Evolutionary conservation across 2,329 filamentous ascomycete species (phyloP).

Genomic region (Ascochyta clinopodiicola): DNA sequence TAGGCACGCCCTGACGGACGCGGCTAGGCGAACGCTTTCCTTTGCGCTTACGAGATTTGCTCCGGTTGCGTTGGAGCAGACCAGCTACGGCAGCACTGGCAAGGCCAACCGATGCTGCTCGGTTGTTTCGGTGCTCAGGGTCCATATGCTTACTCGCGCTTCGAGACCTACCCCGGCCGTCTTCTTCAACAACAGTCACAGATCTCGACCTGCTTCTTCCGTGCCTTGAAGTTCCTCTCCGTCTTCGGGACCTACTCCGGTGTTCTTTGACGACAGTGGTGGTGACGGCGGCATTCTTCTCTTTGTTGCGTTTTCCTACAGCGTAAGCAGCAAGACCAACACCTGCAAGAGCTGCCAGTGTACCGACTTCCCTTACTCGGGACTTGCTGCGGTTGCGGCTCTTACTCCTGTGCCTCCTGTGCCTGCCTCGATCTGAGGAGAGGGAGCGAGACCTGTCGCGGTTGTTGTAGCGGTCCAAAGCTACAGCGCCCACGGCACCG

Average conservation of each 20-base stretch:
- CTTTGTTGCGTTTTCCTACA: conserved; percentile 55
- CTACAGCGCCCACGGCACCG: conserved; percentile 67
- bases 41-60: conserved; percentile 61
- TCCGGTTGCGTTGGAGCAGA: conserved; percentile 64
- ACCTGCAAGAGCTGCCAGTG: conserved; percentile 66
- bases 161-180: conserved; percentile 42
- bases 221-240: conserved; percentile 36
- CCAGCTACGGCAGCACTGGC: conserved; percentile 68
- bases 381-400: conserved; percentile 45
- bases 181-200: conserved; percentile 39
- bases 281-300: conserved; percentile 51
- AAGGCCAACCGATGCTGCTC: conserved; percentile 67
- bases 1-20: conserved; percentile 63
- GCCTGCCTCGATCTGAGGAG: conserved; percentile 39
- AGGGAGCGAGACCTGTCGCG: conserved; percentile 56
- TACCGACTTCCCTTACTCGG: conserved; percentile 61
- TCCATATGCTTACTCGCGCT: conserved; percentile 54
- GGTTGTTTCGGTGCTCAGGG: conserved; percentile 62
- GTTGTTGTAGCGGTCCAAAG: conserved; percentile 58
- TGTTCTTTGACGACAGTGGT: conserved; percentile 53
- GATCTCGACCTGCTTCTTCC: conserved; percentile 42
- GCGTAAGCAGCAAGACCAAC: conserved; percentile 66
- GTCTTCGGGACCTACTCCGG: conserved; percentile 54
- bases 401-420: conserved; percentile 31
- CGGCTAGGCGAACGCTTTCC: conserved; percentile 63